Percentiles rank a stretch among this genome's conserved stretches.
Evolutionary conservation across 2,329 filamentous ascomycete species (phyloP).

Genomic region (Diplodia seriata): DNA sequence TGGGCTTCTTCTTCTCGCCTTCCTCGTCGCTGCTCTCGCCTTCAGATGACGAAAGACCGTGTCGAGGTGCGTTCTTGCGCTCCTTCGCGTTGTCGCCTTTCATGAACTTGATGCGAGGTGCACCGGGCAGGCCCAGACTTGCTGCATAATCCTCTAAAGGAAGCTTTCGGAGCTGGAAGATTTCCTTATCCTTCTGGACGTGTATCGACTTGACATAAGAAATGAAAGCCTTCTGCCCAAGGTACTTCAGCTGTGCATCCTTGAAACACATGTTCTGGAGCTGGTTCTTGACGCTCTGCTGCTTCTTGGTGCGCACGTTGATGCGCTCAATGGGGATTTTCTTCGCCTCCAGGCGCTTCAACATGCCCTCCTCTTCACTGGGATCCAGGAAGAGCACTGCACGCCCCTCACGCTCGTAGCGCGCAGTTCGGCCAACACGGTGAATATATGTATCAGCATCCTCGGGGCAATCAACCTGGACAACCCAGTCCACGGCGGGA

Average conservation of each 20-base stretch:
- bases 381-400: slow-evolving; percentile 93
- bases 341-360: slow-evolving; percentile 82
- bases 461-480: slow-evolving; percentile 97
- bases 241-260: slow-evolving; percentile 89
- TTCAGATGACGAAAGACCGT: slow-evolving; percentile 63
- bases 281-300: slow-evolving; percentile 81
- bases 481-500: slow-evolving; percentile 95
- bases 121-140: slow-evolving; percentile 86
- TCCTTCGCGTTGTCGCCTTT: slow-evolving; percentile 88
- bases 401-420: slow-evolving; percentile 85
- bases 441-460: slow-evolving; percentile 98
- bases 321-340: slow-evolving; percentile 89
- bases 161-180: slow-evolving; percentile 84
- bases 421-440: slow-evolving; percentile 90
- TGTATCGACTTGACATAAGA: slow-evolving; percentile 86
- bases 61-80: slow-evolving; percentile 83
- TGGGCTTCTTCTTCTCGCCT: slow-evolving; percentile 55
- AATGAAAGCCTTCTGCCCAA: slow-evolving; percentile 94
- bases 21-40: slow-evolving; percentile 60
- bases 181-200: slow-evolving; percentile 87
- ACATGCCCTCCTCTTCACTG: slow-evolving; percentile 90
- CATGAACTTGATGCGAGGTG: slow-evolving; percentile 90
- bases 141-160: slow-evolving; percentile 85
- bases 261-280: slow-evolving; percentile 96
- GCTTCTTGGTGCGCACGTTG: slow-evolving; percentile 87